Evolutionary conservation across 2,329 filamentous ascomycete species (phyloP).

Genomic region (Neopestalotiopsis clavispora): DNA sequence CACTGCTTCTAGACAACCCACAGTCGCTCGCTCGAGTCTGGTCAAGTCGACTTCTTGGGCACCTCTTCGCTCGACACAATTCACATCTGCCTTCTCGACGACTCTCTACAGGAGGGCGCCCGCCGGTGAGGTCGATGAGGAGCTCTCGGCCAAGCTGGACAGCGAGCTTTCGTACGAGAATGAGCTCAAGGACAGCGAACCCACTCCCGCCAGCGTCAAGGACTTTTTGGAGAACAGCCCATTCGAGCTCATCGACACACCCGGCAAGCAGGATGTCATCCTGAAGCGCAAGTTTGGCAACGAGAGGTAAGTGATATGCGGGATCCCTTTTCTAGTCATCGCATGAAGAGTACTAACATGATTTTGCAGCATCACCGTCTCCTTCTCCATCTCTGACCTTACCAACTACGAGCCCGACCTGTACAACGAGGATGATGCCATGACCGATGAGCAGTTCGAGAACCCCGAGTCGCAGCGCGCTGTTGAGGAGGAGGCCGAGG

Average conservation of each 20-base stretch:
- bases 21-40: slow-evolving; percentile 54
- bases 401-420: slow-evolving; percentile 67
- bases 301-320: slow-evolving; percentile 71
- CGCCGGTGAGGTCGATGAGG: slow-evolving; percentile 67
- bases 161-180: slow-evolving; percentile 85
- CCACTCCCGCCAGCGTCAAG: slow-evolving; percentile 77
- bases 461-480: slow-evolving; percentile 45
- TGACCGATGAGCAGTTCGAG: slow-evolving; percentile 59
- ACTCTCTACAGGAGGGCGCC: slow-evolving; percentile 47
- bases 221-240: slow-evolving; percentile 86
- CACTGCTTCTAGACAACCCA: slow-evolving; percentile 54
- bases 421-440: slow-evolving; percentile 58
- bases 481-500: slow-evolving; percentile 57
- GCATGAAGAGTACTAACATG: slow-evolving; percentile 37
- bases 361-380: slow-evolving; percentile 69
- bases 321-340: not conserved
- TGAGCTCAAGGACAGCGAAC: slow-evolving; percentile 75
- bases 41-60: slow-evolving; percentile 51
- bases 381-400: slow-evolving; percentile 85
- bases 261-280: slow-evolving; percentile 86
- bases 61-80: slow-evolving; percentile 39
- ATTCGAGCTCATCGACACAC: slow-evolving; percentile 81
- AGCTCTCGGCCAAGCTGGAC: slow-evolving; percentile 85
- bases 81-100: slow-evolving; percentile 57
- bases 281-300: slow-evolving; percentile 83